Evolutionary conservation across 1,284 basidiomycete genomes (phyloP).

Genomic region (Meripilus lineatus): DNA sequence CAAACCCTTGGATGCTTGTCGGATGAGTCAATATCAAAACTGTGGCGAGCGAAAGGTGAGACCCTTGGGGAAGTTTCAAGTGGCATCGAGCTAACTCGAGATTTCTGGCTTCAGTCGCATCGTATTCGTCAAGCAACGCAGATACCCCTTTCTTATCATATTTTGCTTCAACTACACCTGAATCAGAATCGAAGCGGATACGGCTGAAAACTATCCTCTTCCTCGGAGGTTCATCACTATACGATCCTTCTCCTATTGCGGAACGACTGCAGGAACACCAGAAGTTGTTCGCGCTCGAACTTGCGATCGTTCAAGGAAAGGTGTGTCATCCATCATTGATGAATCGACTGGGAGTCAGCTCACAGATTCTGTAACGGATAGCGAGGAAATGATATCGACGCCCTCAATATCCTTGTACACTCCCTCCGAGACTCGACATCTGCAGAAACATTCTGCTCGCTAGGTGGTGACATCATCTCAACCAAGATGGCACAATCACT

Average conservation of each 20-base stretch:
- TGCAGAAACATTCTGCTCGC: slow-evolving; percentile 78
- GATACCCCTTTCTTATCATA: slow-evolving; percentile 59
- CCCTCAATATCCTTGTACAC: slow-evolving; percentile 65
- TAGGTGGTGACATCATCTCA: slow-evolving; percentile 68
- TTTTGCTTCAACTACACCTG: slow-evolving; percentile 65
- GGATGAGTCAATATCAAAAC: slow-evolving; percentile 48
- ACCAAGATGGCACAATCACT: slow-evolving; percentile 51
- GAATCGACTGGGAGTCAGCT: too few species aligned
- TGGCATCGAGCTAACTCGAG: too few species aligned
- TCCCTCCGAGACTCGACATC: slow-evolving; percentile 69
- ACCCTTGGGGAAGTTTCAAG: too few species aligned
- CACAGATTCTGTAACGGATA: too few species aligned
- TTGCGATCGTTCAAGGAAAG: slow-evolving; percentile 80
- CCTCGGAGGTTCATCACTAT: slow-evolving; percentile 68
- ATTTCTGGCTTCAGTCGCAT: slow-evolving; percentile 25
- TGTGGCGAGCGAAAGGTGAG: slow-evolving; percentile 72
- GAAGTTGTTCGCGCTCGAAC: slow-evolving; percentile 62
- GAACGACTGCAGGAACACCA: slow-evolving; percentile 42
- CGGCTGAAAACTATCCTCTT: slow-evolving; percentile 77
- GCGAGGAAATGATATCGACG: slow-evolving; percentile 60
- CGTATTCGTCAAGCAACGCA: slow-evolving; percentile 54
- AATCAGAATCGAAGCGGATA: slow-evolving; percentile 65
- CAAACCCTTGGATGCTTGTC: slow-evolving; percentile 45
- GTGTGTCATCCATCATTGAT: too few species aligned
- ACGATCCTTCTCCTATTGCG: slow-evolving; percentile 51